These are phyloP conservation scores for Neonectria hederae DNA, from an alignment of 2,329 filamentous ascomycete genomes.

Conservation along the genomic window DNA sequence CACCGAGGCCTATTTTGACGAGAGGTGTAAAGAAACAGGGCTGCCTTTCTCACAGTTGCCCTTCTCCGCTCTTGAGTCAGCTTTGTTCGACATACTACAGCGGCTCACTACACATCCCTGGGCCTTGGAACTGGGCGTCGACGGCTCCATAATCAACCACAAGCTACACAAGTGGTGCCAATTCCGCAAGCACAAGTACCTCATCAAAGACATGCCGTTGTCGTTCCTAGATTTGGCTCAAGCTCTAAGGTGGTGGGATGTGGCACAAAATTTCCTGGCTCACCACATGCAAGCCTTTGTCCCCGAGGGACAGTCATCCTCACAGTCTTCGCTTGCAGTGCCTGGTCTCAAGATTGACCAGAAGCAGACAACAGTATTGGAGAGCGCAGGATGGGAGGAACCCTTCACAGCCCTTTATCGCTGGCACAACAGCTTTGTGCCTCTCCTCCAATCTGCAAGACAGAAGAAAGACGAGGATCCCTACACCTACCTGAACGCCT, in stretches of 20 bases:
- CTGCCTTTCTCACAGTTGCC: conserved; percentile 19
- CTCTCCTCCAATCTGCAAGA: conserved; percentile 24
- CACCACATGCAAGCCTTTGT: conserved; percentile 3
- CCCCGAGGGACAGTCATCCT: neutral
- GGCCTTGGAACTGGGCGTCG: conserved; percentile 27
- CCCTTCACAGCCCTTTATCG: conserved; percentile 16
- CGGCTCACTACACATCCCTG: conserved; percentile 36
- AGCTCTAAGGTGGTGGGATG: conserved; percentile 34
- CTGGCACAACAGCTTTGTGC: conserved; percentile 32
- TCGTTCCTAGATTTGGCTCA: conserved; percentile 30
- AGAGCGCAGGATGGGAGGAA: conserved; percentile 19
- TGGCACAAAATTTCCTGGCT: conserved; percentile 26
- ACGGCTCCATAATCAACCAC: conserved; percentile 8
- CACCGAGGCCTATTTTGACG: conserved; percentile 30
- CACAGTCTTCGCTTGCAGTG: neutral
- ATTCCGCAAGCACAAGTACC: conserved; percentile 20
- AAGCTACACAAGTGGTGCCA: conserved; percentile 7
- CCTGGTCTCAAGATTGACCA: neutral
- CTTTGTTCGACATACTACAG: conserved; percentile 34
- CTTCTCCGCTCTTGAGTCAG: conserved; percentile 28
- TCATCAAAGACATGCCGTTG: conserved; percentile 26
- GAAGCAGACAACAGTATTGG: neutral
- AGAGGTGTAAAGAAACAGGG: conserved; percentile 26
- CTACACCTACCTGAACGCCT: conserved; percentile 25
- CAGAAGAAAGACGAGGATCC: conserved; percentile 19